Base-by-base conservation (phyloP, 768 basidiomycete genomes). In the Termitomyces sp. region DNA sequence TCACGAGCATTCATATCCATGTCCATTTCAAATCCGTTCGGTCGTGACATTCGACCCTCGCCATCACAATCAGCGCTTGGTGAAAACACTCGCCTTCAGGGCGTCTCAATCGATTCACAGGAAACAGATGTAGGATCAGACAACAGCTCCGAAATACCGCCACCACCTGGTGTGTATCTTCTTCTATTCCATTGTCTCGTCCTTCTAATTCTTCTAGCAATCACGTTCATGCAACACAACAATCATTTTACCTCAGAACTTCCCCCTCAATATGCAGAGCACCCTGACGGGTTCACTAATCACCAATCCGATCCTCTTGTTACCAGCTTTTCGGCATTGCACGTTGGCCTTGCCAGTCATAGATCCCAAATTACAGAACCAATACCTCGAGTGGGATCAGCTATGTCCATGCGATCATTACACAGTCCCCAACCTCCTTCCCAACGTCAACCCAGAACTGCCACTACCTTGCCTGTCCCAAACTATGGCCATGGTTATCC, bases 371-470 rank as follows among this genome's bases (percentile, higher is more conserved):
- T 35, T 58, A 60, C 51, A 38, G 85, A 87, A 61, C 80, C 82
- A 48, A 70, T 85, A 14, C 77, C 79, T 57, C 79, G 85, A 32
- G 77, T 80, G 5, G 79, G 79, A 18, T 86, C 85, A 20, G 82
- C 86, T 35, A 80, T 85, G 78, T 83, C 85, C 16, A 70, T 75
- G 64, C 77, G 75, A 52, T 69, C 75, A 6, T 52, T 63, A 32
- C 68, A 71, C 57, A 65, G 69, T 43, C 38, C 67, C 26, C 62
- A 59, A 53, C 69, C 65, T 61, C 56, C 62, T 14, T 66, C 66
- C 51, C 71, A 70, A 52, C 70, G 65, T 50, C 75, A 67, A 55
- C 77, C 75, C 51, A 74, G 77, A 53, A 73, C 77, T 64, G 74
- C 74, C 8, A 70, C 78, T 50, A 78, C 80, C 13, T 66, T 82